Base-by-base conservation (phyloP, 352 stramenopile species). In the Globisporangium mamillatum region DNA sequence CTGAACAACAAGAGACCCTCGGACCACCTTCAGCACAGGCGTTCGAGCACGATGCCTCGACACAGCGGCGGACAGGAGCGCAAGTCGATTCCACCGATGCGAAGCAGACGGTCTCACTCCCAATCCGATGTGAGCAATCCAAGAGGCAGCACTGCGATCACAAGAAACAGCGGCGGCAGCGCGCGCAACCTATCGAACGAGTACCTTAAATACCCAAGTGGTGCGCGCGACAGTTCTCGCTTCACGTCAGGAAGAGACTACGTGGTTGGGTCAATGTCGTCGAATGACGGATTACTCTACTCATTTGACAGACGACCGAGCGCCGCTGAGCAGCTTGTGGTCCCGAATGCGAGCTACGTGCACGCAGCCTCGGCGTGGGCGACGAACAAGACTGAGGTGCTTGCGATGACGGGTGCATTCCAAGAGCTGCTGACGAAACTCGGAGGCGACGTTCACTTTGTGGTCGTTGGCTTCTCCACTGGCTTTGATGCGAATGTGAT, bases 401-500 rank as follows among this genome's bases (percentile, higher is more conserved):
- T 91, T 20, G 88, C 88, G 0, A 84, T 94, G 75, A 92, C 82
- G 29, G 81, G 77, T 5, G 86, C 86, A 5, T 94, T 93, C 66
- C 79, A 91, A 36, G 88, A 96, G 59, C 73, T 96, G 24, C 63
- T 94, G 27, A 91, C 77, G 38, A 93, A 93, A 69, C 83, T 96
- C 41, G 72, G 78, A 27, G 86, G 84, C 36, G 80, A 91, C 44
- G 82, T 94, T 5, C 85, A 94, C 68, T 96, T 96, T 65, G 72
- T 96, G 25, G 88, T 96, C 14, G 82, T 96, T 14, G 88, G 86
- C 0, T 96, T 94, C 67, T 94, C 88, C 1, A 94, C 88, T 3
- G 85, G 84, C 8, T 96, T 94, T 66, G 85, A 87, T 22, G 86
- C 86, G 1, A 82, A 91, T 63, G 67, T 88, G 7, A 84, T 96